phyloP scores from a whole-genome alignment of 306 rosid genomes.

The Alnus rubra region DNA sequence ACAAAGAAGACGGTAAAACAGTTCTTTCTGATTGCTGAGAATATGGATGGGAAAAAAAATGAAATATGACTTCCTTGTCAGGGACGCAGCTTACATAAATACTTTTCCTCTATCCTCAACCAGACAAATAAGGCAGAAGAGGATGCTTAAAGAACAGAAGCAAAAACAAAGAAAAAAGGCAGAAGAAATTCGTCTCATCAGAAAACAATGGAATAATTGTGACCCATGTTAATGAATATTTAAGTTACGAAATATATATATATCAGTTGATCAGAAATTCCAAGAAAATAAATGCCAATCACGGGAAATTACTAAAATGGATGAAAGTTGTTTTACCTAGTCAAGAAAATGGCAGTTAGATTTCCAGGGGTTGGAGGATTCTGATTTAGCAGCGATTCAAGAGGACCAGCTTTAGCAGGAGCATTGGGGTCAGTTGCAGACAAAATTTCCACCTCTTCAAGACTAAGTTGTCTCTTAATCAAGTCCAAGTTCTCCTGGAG shows the following conservation, averaged over 20 bases:
- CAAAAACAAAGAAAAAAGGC: background rate
- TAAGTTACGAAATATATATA: background rate
- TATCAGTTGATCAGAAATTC: background rate
- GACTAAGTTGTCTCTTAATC: constrained; percentile 77
- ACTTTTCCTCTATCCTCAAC: background rate
- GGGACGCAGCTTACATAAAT: background rate
- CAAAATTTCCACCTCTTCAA: constrained; percentile 70
- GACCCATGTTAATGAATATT: background rate
- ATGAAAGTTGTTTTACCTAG: constrained; percentile 22
- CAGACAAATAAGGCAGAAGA: background rate
- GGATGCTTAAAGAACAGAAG: background rate
- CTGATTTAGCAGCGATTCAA: constrained; percentile 51
- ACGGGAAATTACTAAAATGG: background rate
- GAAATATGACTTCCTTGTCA: background rate
- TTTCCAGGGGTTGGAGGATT: constrained; percentile 90
- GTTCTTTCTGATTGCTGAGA: background rate
- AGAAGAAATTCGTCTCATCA: background rate
- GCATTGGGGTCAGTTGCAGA: constrained; percentile 58
- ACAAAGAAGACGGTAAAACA: background rate
- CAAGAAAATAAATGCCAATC: background rate
- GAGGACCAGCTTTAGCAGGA: constrained; percentile 64
- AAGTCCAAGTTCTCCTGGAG: constrained; percentile 72
- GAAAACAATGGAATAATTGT: background rate
- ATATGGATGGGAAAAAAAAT: background rate
- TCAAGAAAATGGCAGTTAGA: constrained; percentile 82